Evolutionary conservation across 2,329 filamentous ascomycete genomes (phyloP).

Genomic region (Periconia sp.): DNA sequence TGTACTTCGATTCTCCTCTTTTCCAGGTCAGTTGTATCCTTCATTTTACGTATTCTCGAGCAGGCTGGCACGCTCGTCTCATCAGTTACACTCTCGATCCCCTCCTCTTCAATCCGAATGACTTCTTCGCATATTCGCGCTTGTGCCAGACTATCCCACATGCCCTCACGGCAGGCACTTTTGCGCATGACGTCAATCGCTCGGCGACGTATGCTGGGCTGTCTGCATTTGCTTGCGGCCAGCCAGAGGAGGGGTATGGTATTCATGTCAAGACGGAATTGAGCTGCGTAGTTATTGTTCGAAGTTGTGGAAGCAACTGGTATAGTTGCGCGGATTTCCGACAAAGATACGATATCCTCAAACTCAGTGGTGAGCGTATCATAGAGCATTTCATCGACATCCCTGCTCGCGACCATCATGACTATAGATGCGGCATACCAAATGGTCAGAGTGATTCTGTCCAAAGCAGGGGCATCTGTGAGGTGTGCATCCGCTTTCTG

Average conservation of each 20-base stretch:
- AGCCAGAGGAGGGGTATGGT: slow-evolving; percentile 8
- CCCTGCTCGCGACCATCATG: no score
- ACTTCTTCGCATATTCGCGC: slow-evolving; percentile 3
- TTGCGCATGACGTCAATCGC: slow-evolving; percentile 8
- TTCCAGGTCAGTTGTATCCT: slow-evolving; percentile 6
- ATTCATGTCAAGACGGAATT: slow-evolving; percentile 8
- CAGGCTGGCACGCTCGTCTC: neutral
- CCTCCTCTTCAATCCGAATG: slow-evolving; percentile 7
- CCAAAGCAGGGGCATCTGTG: neutral
- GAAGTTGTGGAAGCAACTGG: neutral
- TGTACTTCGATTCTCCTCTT: neutral
- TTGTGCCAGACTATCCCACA: slow-evolving; percentile 13
- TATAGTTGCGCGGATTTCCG: no score
- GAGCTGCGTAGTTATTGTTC: neutral
- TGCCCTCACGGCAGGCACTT: slow-evolving; percentile 8
- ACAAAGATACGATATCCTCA: no score
- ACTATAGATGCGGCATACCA: slow-evolving; percentile 1
- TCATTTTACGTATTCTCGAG: neutral
- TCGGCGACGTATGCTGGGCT: slow-evolving; percentile 10
- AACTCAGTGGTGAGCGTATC: no score
- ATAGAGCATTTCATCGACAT: no score
- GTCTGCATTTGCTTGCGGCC: slow-evolving; percentile 9
- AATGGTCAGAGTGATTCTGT: slow-evolving; percentile 2
- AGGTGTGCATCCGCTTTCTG: neutral
- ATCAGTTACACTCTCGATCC: neutral